Conservation (phyloP, 1,139 yeast genomes). For the Pichia sp. region DNA sequence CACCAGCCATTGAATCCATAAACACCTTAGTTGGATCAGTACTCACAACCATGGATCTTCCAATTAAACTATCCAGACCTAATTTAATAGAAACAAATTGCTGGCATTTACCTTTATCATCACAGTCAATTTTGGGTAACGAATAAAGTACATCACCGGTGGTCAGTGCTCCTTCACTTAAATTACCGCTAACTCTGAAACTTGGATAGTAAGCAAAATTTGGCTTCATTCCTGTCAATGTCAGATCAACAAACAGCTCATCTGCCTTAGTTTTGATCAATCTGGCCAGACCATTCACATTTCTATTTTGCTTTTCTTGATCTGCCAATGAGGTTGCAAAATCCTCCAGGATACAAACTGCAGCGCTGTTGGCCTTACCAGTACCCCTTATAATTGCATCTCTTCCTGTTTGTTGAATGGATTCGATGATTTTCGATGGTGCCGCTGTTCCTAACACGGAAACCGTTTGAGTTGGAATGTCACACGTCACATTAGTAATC, state of each 20-base stretch:
- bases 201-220: conserved; percentile 64
- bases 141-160: conserved; percentile 49
- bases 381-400: conserved; percentile 93
- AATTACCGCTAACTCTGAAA: conserved; percentile 64
- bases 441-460: conserved; percentile 57
- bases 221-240: conserved; percentile 53
- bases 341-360: conserved; percentile 81
- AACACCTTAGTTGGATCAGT: conserved; percentile 29
- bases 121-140: conserved; percentile 34
- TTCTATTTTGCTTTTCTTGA: conserved; percentile 32
- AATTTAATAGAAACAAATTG: conserved; percentile 52
- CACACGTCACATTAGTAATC: conserved; percentile 41
- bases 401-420: conserved; percentile 64
- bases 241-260: conserved; percentile 61
- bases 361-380: conserved; percentile 82
- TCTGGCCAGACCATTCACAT: conserved; percentile 83
- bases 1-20: conserved; percentile 59
- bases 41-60: conserved; percentile 62
- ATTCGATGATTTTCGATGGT: conserved; percentile 59
- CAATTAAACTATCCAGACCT: conserved; percentile 59
- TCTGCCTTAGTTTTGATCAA: conserved; percentile 59
- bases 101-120: conserved; percentile 38
- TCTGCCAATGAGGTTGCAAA: conserved; percentile 33
- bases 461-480: conserved; percentile 49
- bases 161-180: conserved; percentile 62